A percentile compares a stretch with the other conserved stretches of the same genome.
phyloP scores from a whole-genome alignment of 352 stramenopile genomes.

The Phytophthora hybrid region DNA sequence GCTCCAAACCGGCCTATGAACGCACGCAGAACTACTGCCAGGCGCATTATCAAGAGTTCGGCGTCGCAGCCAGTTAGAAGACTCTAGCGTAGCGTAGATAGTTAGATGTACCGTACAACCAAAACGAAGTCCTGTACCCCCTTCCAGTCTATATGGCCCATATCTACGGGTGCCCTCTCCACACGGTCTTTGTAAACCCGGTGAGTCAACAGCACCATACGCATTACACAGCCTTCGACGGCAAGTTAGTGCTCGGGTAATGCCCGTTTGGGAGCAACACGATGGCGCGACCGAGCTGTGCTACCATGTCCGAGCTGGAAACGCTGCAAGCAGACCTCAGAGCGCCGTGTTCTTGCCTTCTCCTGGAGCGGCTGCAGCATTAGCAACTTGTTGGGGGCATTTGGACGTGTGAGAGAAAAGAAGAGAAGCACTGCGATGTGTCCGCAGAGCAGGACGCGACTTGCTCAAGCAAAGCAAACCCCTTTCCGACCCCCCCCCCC shows the following conservation, averaged over 20 bases:
- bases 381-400: constrained; percentile 23
- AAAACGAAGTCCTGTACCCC: not conserved
- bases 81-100: constrained; percentile 35
- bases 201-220: constrained; percentile 17
- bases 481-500: not conserved
- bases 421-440: constrained; percentile 15
- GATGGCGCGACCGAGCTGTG: too few relatives aligned
- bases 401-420: not conserved
- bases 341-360: constrained; percentile 8
- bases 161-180: too few relatives aligned
- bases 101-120: constrained; percentile 27
- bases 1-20: constrained; percentile 65
- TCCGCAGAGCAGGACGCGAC: constrained; percentile 12
- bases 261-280: constrained; percentile 4
- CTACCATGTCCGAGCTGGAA: too few relatives aligned
- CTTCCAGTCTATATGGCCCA: too few relatives aligned
- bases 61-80: constrained; percentile 8
- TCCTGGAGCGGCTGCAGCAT: constrained; percentile 28
- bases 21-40: constrained; percentile 68
- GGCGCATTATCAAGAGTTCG: constrained; percentile 51
- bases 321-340: too few relatives aligned
- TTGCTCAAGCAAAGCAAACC: not conserved
- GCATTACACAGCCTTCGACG: constrained; percentile 8
- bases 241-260: not conserved
- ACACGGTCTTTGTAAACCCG: not conserved